Percentiles rank a stretch among this genome's conserved stretches.
These are phyloP conservation scores for Mesotaenium endlicherianum DNA, from an alignment of 139 green algal species.

Conservation along the genomic window DNA sequence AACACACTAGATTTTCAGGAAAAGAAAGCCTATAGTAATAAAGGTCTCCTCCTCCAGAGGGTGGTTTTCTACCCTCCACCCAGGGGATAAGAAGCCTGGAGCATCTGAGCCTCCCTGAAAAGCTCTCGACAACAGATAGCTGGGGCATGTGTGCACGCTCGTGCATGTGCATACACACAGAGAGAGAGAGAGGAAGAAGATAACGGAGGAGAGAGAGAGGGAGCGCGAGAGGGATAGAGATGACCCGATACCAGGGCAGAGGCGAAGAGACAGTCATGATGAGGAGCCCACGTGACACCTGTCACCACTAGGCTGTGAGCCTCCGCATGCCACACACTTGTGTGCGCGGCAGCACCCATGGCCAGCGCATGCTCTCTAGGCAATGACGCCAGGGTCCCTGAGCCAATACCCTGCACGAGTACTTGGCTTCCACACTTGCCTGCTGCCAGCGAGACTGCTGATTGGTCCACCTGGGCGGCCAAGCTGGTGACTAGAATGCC, in stretches of 20 bases:
- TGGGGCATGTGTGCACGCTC: no score
- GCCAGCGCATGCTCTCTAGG: neutral
- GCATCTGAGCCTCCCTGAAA: neutral
- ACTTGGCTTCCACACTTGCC: neutral
- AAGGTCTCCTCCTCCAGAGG: neutral
- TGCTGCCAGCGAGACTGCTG: neutral
- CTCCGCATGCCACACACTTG: neutral
- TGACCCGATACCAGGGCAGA: conserved; percentile 8
- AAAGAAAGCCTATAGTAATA: neutral
- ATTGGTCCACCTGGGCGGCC: neutral
- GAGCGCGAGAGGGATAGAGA: neutral
- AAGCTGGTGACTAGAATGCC: neutral
- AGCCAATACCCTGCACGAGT: no score
- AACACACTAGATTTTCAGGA: neutral
- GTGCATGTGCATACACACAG: no score
- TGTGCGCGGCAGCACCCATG: neutral
- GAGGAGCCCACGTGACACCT: neutral
- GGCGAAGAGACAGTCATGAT: neutral
- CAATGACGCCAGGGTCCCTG: no score
- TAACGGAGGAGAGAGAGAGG: neutral
- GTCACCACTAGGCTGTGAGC: neutral
- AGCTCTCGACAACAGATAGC: neutral
- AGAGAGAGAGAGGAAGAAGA: no score
- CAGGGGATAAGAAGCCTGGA: neutral
- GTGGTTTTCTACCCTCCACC: neutral